Base-by-base conservation (phyloP, 2,329 filamentous ascomycete genomes). In the Aureobasidium sp. region DNA sequence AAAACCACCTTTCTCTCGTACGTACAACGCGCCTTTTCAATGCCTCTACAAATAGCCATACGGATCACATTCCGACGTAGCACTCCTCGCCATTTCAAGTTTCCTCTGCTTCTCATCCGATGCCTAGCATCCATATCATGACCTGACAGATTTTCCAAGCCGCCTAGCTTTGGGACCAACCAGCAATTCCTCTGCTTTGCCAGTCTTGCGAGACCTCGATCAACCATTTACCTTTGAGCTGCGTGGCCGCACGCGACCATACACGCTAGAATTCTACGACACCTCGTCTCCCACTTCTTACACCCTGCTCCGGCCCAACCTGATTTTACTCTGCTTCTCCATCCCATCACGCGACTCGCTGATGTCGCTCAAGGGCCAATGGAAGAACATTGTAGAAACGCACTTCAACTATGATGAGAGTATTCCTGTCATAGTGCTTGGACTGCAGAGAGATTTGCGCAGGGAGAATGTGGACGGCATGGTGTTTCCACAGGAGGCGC, bases 1-100 rank as follows among this genome's bases (percentile, higher is more conserved):
- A 87, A 86, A 72, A 83, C 84, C 56, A 84, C 82, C 11, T 86
- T 87, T 65, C 72, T 87, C 64, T 83, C 83, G 82, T 85, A 76
- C 71, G 82, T 80, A 58, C 31, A 49, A 47, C 52, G 31, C 66
- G 15, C 64, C 66, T 67, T 64, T 45, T 63, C 66, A 66, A n/a
- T 5, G 17, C 37, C 37, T 39, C 36, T n/a, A n/a, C n/a, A n/a
- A n/a, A n/a, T 22, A 31, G 42, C 29, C 53, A 57, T 25, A 6
- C 39, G 53, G 41, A 47, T 27, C 34, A 14, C n/a, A 8, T 7
- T 14, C 20, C 27, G 27, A 36, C 9, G 29, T 58, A 31, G 31
- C 20, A 47, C 55, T 58, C 15, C 55, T 36, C 12, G 29, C 39
- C 29, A 31, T 25, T 34, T 37, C 20, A 17, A 36, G 39, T 17